Conservation (phyloP, 352 stramenopile species). For the Pythium insidiosum region DNA sequence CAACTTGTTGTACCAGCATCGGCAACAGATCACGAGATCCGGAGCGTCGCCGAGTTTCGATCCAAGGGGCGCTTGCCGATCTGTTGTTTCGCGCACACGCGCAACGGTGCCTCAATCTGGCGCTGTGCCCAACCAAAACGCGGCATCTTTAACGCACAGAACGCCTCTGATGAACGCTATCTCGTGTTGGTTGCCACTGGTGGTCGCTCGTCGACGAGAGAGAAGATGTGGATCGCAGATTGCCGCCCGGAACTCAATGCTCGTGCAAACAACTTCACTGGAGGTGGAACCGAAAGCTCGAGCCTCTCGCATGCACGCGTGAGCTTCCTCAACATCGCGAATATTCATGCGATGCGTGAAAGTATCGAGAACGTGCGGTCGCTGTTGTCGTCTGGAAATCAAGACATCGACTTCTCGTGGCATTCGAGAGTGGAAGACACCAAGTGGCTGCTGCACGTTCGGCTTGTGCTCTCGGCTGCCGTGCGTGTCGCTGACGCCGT, state of each 20-base stretch:
- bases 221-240: slow-evolving; percentile 83
- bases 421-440: slow-evolving; percentile 64
- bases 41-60: slow-evolving; percentile 64
- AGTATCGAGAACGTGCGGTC: slow-evolving; percentile 60
- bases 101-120: slow-evolving; percentile 69
- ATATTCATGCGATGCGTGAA: slow-evolving; percentile 92
- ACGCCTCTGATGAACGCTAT: slow-evolving; percentile 64
- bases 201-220: slow-evolving; percentile 34
- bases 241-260: slow-evolving; percentile 87
- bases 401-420: slow-evolving; percentile 58
- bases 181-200: slow-evolving; percentile 42
- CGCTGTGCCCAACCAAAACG: slow-evolving; percentile 82
- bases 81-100: slow-evolving; percentile 68
- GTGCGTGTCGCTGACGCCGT: slow-evolving; percentile 57
- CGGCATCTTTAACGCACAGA: slow-evolving; percentile 76
- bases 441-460: slow-evolving; percentile 73
- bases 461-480: slow-evolving; percentile 56
- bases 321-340: slow-evolving; percentile 87
- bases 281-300: slow-evolving; percentile 85
- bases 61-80: slow-evolving; percentile 79
- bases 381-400: slow-evolving; percentile 29
- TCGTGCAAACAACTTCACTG: slow-evolving; percentile 84
- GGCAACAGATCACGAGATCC: slow-evolving; percentile 55
- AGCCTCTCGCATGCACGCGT: slow-evolving; percentile 66
- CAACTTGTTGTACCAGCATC: slow-evolving; percentile 62